Percentiles rank a stretch among this genome's conserved stretches.
Conservation (phyloP, 108 stramenopile species). For the Conticribra weissflogii region DNA sequence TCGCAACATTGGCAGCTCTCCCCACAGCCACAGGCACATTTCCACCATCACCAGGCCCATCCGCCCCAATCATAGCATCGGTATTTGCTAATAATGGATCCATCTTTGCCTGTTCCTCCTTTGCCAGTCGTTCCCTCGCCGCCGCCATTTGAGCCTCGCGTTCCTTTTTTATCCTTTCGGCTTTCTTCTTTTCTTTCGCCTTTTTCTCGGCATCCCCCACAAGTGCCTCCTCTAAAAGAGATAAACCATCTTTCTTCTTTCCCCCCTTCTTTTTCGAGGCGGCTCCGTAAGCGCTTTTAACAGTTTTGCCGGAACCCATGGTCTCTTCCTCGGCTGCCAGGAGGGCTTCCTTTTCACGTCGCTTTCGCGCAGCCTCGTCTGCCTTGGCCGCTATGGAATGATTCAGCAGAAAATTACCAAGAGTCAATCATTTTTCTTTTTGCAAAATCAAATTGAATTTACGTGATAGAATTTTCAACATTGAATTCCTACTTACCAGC, state of each 20-base stretch:
- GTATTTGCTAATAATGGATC: slow-evolving; percentile 80
- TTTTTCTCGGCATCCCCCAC: slow-evolving; percentile 86
- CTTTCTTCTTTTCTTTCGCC: slow-evolving; percentile 62
- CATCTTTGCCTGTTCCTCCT: slow-evolving; percentile 44
- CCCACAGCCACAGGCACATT: slow-evolving; percentile 44
- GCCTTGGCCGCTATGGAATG: slow-evolving; percentile 65
- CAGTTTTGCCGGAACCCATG: slow-evolving; percentile 48
- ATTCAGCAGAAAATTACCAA: background rate
- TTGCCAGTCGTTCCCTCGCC: slow-evolving; percentile 39
- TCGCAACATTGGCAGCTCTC: slow-evolving; percentile 58
- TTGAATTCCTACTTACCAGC: too few species aligned
- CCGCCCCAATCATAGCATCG: slow-evolving; percentile 56
- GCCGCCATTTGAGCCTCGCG: slow-evolving; percentile 47
- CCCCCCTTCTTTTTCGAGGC: slow-evolving; percentile 40
- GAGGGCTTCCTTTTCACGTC: slow-evolving; percentile 71
- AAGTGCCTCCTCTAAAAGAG: slow-evolving; percentile 74
- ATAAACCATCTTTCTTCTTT: slow-evolving; percentile 70
- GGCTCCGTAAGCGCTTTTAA: slow-evolving; percentile 45
- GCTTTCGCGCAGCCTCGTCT: slow-evolving; percentile 77
- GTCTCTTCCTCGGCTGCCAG: slow-evolving; percentile 72
- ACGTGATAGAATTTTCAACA: too few species aligned
- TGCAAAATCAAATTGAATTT: too few species aligned
- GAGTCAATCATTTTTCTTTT: background rate
- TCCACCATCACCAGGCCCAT: slow-evolving; percentile 42
- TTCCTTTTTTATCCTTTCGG: slow-evolving; percentile 60